A percentile compares a stretch with the other conserved stretches of the same genome.
These are phyloP conservation scores for Aspergillus carlsbadensis DNA, from an alignment of 495 filamentous ascomycete genomes.

Conservation along the genomic window DNA sequence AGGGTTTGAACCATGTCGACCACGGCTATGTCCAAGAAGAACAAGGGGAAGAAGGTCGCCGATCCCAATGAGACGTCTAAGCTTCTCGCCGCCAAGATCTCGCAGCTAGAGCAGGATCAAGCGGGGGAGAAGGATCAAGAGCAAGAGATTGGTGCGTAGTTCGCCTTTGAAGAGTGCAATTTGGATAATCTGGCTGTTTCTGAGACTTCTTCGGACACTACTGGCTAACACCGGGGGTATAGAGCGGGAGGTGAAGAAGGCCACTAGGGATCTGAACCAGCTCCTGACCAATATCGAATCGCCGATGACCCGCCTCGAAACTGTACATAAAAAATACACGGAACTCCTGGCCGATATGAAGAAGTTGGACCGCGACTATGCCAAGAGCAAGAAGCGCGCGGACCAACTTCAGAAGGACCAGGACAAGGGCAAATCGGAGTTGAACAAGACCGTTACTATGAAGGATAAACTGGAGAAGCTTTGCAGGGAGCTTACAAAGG, in stretches of 20 bases:
- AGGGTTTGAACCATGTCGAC: constrained; percentile 38
- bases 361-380: constrained; percentile 85
- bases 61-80: constrained; percentile 87
- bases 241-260: constrained; percentile 89
- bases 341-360: constrained; percentile 94
- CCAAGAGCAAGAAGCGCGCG: constrained; percentile 92
- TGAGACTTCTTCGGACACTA: not conserved
- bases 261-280: constrained; percentile 82
- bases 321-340: constrained; percentile 84
- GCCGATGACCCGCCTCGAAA: constrained; percentile 72
- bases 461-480: constrained; percentile 96
- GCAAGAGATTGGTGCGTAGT: constrained; percentile 86
- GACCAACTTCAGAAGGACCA: constrained; percentile 97
- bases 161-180: constrained; percentile 16
- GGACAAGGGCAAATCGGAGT: constrained; percentile 80
- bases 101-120: constrained; percentile 88
- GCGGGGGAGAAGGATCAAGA: constrained; percentile 95
- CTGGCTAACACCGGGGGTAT: constrained; percentile 23
- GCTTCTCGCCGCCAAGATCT: constrained; percentile 87
- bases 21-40: constrained; percentile 54
- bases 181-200: constrained; percentile 11
- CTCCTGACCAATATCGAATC: constrained; percentile 78
- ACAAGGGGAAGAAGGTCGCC: constrained; percentile 71
- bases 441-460: constrained; percentile 80
- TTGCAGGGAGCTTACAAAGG: constrained; percentile 85